Conservation (phyloP, 2,329 filamentous ascomycete species). For the Claviceps africana region DNA sequence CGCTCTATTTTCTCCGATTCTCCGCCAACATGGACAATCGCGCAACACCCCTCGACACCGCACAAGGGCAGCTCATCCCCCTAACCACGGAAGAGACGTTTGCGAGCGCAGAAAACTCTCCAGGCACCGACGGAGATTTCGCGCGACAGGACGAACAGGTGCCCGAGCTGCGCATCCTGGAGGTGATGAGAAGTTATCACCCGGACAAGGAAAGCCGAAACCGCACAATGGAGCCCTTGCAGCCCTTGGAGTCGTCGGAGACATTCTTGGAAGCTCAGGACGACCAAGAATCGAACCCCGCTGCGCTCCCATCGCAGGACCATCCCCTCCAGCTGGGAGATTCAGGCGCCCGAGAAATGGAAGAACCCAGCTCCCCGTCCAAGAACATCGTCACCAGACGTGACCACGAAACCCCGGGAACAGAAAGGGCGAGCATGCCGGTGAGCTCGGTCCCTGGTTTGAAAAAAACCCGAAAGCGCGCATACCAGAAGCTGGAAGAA, state of each 20-base stretch:
- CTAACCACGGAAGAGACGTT: background rate
- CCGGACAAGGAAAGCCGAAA: background rate
- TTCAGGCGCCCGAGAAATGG: background rate
- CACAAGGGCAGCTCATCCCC: background rate
- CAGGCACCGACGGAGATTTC: background rate
- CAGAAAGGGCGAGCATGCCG: background rate
- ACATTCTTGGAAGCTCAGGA: background rate
- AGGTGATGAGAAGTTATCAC: background rate
- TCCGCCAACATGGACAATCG: background rate
- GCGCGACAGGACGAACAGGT: background rate
- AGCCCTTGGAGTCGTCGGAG: no score
- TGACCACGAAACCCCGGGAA: background rate
- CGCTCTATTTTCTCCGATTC: no score
- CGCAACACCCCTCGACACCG: background rate
- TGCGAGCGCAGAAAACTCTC: background rate
- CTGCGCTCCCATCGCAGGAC: background rate
- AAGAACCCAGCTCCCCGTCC: background rate
- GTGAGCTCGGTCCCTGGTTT: background rate
- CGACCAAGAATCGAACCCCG: background rate
- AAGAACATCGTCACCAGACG: background rate
- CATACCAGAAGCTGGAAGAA: constrained; percentile 1
- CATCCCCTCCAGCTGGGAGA: no score
- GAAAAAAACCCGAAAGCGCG: background rate
- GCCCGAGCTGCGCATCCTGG: background rate
- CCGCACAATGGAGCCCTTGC: background rate